These are phyloP conservation scores for Silene uniflora DNA, from an alignment of 148 eudicot genomes.

Conservation along the genomic window DNA sequence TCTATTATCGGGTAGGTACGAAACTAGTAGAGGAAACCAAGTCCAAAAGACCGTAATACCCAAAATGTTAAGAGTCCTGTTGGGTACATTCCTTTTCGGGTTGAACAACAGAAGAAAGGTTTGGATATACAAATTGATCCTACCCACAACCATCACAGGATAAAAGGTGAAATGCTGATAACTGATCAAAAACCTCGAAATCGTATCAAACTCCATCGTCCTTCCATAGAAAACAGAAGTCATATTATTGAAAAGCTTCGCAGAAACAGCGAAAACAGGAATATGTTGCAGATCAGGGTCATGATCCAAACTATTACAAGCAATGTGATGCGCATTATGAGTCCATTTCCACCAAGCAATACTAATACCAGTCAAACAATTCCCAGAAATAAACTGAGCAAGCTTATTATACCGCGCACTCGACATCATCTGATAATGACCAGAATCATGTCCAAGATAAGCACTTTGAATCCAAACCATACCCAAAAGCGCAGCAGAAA, in stretches of 20 bases:
- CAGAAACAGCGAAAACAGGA: slow-evolving; percentile 74
- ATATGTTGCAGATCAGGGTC: slow-evolving; percentile 93
- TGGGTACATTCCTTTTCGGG: slow-evolving; percentile 56
- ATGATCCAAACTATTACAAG: slow-evolving; percentile 72
- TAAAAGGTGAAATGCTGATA: slow-evolving; percentile 74
- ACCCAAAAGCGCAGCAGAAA: slow-evolving; percentile 49
- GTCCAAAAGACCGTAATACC: slow-evolving; percentile 75
- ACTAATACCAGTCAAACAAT: slow-evolving; percentile 89
- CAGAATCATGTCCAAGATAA: slow-evolving; percentile 87
- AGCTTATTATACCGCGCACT: slow-evolving; percentile 45
- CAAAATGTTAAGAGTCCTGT: slow-evolving; percentile 55
- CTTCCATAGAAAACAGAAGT: slow-evolving; percentile 63
- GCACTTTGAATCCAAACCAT: slow-evolving; percentile 67
- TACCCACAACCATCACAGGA: slow-evolving; percentile 68
- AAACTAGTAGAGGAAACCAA: slow-evolving; percentile 69
- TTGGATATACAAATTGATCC: slow-evolving; percentile 71
- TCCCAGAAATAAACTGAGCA: slow-evolving; percentile 66
- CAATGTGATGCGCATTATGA: slow-evolving; percentile 84
- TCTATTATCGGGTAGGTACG: slow-evolving; percentile 52
- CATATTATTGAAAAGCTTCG: slow-evolving; percentile 43
- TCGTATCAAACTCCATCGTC: slow-evolving; percentile 49
- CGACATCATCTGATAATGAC: slow-evolving; percentile 77
- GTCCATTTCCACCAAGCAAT: slow-evolving; percentile 99
- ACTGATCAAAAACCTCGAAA: slow-evolving; percentile 51
- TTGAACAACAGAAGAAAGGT: slow-evolving; percentile 57